A percentile compares a stretch with the other conserved stretches of the same genome.
Evolutionary conservation across 73 alveolate genomes (phyloP).

Genomic region (Paramecium octaurelia): DNA sequence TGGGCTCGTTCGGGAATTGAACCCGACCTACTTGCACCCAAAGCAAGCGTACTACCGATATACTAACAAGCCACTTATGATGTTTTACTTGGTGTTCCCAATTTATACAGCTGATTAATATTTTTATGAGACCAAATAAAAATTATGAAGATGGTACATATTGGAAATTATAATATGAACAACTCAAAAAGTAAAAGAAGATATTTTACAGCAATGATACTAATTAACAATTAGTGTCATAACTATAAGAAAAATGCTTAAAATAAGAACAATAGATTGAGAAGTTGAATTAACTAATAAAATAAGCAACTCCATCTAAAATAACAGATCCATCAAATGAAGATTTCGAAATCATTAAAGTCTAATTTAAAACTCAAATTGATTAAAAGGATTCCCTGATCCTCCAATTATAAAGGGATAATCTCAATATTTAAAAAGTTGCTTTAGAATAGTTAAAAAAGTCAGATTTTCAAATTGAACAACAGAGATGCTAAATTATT

Average conservation of each 20-base stretch:
- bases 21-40: slow-evolving; percentile 48
- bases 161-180: not conserved
- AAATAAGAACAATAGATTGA: not conserved
- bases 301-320: not conserved
- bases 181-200: not conserved
- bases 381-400: not conserved
- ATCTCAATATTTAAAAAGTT: not conserved
- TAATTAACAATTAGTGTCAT: not conserved
- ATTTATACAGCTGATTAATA: not conserved
- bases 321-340: not conserved
- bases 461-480: not conserved
- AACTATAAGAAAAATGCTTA: not conserved
- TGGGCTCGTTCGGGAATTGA: slow-evolving; percentile 48
- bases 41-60: slow-evolving; percentile 45
- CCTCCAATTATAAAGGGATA: not conserved
- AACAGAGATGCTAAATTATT: not conserved
- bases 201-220: not conserved
- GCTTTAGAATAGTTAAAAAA: not conserved
- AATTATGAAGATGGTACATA: not conserved
- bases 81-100: not conserved
- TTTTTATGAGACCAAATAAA: not conserved
- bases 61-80: slow-evolving; percentile 19
- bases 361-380: not conserved
- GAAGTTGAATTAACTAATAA: not conserved
- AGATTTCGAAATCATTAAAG: not conserved